These are phyloP conservation scores for Sclerotinia trifoliorum DNA, from an alignment of 2,329 filamentous ascomycete species.

Conservation along the genomic window DNA sequence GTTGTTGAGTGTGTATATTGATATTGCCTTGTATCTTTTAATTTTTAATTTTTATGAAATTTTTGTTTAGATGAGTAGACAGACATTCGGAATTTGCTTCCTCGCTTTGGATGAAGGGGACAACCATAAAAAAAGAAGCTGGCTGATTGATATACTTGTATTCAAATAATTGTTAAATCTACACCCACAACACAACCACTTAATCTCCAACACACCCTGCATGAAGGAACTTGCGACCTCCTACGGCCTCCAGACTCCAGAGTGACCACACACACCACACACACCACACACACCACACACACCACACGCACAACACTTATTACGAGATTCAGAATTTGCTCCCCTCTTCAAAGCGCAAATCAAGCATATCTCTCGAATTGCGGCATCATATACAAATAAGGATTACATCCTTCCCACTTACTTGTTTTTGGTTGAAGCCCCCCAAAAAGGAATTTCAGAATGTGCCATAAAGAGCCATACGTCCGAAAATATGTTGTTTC, in stretches of 20 bases:
- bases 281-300: no score
- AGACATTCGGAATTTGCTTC: neutral
- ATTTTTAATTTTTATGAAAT: no score
- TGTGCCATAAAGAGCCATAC: neutral
- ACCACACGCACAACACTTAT: no score
- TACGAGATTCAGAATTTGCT: neutral
- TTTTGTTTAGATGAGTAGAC: neutral
- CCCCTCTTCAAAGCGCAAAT: neutral
- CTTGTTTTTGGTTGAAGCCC: neutral
- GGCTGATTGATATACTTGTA: neutral
- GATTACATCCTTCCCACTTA: slow-evolving; percentile 1
- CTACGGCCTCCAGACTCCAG: no score
- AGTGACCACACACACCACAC: no score
- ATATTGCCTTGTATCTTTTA: no score
- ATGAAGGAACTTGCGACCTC: neutral
- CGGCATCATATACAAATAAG: neutral
- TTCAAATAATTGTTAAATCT: neutral
- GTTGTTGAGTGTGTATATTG: no score
- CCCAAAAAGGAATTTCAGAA: slow-evolving; percentile 1
- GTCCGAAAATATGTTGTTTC: neutral
- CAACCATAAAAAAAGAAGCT: neutral
- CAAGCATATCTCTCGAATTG: neutral
- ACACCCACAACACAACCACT: neutral
- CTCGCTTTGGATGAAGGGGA: slow-evolving; percentile 9
- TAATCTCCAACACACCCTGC: slow-evolving; percentile 6